A percentile compares a stretch with the other conserved stretches of the same genome.
These are phyloP conservation scores for Ceratobasidium sp. DNA, from an alignment of 1,284 basidiomycete species.

Conservation along the genomic window DNA sequence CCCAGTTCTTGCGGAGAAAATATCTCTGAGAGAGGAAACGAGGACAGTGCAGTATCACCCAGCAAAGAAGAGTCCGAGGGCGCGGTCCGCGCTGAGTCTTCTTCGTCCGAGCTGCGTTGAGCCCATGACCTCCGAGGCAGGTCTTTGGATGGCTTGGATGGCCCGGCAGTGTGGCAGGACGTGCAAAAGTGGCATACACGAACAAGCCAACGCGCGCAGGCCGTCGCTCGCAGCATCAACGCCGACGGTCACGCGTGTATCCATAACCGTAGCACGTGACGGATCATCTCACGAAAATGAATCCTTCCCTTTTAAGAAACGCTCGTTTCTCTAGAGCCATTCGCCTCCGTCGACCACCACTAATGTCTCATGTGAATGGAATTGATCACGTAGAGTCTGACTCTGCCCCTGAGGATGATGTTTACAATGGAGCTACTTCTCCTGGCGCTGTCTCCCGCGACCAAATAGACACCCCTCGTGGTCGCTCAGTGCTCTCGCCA, in stretches of 20 bases:
- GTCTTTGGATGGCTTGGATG: conserved; percentile 14
- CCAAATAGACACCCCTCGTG: conserved; percentile 4
- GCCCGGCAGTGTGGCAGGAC: conserved; percentile 41
- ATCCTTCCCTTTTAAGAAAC: conserved; percentile 28
- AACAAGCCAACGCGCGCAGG: conserved; percentile 31
- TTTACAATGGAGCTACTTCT: not conserved
- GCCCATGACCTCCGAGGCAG: conserved; percentile 28
- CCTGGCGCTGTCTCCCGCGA: conserved; percentile 5
- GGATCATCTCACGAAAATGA: conserved; percentile 19
- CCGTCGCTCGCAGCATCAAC: conserved; percentile 39
- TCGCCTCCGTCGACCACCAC: conserved; percentile 1
- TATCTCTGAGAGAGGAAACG: conserved; percentile 43
- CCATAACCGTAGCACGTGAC: conserved; percentile 18
- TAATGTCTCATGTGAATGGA: conserved; percentile 4
- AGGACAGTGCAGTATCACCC: conserved; percentile 36
- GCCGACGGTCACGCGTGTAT: conserved; percentile 13
- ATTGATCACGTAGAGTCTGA: conserved; percentile 20
- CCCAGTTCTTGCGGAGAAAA: conserved; percentile 15
- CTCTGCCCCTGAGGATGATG: conserved; percentile 38
- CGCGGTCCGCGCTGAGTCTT: conserved; percentile 32
- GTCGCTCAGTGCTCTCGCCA: conserved; percentile 35
- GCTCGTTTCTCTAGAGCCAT: conserved; percentile 27
- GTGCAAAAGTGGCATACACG: conserved; percentile 45
- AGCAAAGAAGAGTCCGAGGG: conserved; percentile 32
- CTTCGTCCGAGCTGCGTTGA: conserved; percentile 25